These are phyloP conservation scores for Lithospermum erythrorhizon DNA, from an alignment of 257 asterid species.

Conservation along the genomic window DNA sequence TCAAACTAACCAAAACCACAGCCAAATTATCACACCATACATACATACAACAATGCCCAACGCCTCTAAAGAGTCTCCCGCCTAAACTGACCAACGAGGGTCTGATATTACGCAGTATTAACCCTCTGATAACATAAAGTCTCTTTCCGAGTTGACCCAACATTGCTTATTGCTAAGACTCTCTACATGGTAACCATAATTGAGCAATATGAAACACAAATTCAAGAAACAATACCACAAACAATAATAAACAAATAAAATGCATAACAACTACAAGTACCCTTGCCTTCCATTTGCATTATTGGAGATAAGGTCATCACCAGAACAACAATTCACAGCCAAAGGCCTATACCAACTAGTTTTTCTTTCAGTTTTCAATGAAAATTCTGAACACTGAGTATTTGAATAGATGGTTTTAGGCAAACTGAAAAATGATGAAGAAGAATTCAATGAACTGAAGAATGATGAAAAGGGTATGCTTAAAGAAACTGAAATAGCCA, in stretches of 20 bases:
- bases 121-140: too few relatives aligned
- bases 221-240: not conserved
- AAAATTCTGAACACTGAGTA: conserved; percentile 10
- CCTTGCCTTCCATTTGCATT: conserved; percentile 41
- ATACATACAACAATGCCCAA: too few relatives aligned
- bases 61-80: too few relatives aligned
- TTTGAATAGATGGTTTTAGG: conserved; percentile 18
- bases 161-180: too few relatives aligned
- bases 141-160: too few relatives aligned
- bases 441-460: conserved; percentile 24
- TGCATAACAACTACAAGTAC: not conserved
- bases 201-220: not conserved
- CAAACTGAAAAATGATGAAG: conserved; percentile 34
- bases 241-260: not conserved
- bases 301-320: conserved; percentile 32
- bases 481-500: conserved; percentile 32
- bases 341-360: conserved; percentile 18
- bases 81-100: too few relatives aligned
- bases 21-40: not conserved
- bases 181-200: not conserved
- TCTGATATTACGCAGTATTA: too few relatives aligned
- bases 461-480: conserved; percentile 22
- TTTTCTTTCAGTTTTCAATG: conserved; percentile 18
- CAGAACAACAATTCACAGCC: conserved; percentile 35
- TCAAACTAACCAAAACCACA: not conserved